Base-by-base conservation (phyloP, 495 filamentous ascomycete species). In the Aspergillus panamensis region DNA sequence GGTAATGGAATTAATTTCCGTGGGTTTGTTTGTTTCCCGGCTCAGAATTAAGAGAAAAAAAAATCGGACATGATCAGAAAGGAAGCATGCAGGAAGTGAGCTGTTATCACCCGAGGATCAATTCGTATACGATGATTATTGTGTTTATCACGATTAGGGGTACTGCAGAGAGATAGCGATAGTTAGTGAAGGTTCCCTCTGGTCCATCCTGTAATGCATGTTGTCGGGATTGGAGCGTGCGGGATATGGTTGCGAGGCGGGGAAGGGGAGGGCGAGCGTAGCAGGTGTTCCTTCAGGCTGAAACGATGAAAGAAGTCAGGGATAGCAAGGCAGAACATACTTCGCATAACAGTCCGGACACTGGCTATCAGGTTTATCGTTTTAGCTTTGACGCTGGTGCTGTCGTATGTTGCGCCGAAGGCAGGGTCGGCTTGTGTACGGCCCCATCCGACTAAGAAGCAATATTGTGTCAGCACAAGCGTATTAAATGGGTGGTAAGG, bases 61-160 rank as follows among this genome's bases (percentile, higher is more conserved):
- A 45, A 45, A 45, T n/a, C 5, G 17, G 16, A 33, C 30, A 57
- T 44, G 29, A 42, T 49, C 21, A 33, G 17, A 35, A 6, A 10
- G 20, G 20, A 20, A 19, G 19, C 25, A 25, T 25, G 25, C 25
- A 25, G 25, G 25, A 25, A 1, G 32, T 8, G 42, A 20, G 9
- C 5, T 20, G 14, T 17, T 1, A 53, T 90, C 79, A 96, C 16
- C 93, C 94, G 37, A 97, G 81, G 29, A 95, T 82, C 5, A 96
- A 77, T 72, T 94, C 89, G 72, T 95, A 97, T 53, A 91, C 69
- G 69, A 96, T 96, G 59, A 97, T 86, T 48, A 96, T 67, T 1
- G 88, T 90, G 68, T 98, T 98, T 64, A 96, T 87, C 43, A 85
- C 82, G 67, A 98, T 97, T 51, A 98, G 77, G 8, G 93, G 95